These are phyloP conservation scores for Claviceps sp. DNA, from an alignment of 2,329 filamentous ascomycete species.

Conservation along the genomic window DNA sequence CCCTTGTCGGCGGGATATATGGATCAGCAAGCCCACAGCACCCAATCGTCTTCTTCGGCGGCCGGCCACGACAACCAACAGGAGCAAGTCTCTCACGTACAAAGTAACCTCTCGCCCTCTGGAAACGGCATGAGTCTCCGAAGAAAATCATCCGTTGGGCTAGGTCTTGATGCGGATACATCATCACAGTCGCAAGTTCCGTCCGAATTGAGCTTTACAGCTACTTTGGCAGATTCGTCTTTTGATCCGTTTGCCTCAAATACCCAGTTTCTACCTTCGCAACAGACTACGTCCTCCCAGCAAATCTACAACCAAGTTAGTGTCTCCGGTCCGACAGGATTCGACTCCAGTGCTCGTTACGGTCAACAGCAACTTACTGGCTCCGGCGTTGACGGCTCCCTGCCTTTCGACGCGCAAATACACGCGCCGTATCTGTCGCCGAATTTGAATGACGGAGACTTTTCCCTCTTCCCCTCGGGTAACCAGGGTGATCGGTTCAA, in stretches of 20 bases:
- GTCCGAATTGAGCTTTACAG: constrained; percentile 18
- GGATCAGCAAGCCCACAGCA: constrained; percentile 31
- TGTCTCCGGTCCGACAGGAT: constrained; percentile 24
- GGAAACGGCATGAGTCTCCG: constrained; percentile 36
- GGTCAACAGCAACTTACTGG: constrained; percentile 26
- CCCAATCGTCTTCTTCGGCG: constrained; percentile 51
- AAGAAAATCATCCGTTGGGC: constrained; percentile 34
- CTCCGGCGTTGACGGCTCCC: constrained; percentile 21
- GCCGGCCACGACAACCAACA: constrained; percentile 28
- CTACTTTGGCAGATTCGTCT: constrained; percentile 17
- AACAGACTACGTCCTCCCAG: constrained; percentile 23
- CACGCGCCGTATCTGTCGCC: constrained; percentile 30
- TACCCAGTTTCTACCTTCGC: constrained; percentile 36
- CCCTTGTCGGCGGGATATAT: constrained; percentile 18
- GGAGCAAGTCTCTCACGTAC: constrained; percentile 47
- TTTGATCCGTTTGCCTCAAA: constrained; percentile 31
- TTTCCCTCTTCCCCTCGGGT: constrained; percentile 49
- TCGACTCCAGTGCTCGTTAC: constrained; percentile 30
- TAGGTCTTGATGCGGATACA: constrained; percentile 47
- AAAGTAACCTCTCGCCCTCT: constrained; percentile 47
- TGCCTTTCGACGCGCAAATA: constrained; percentile 28
- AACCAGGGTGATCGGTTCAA: constrained; percentile 44
- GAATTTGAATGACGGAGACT: constrained; percentile 43
- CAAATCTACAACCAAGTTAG: constrained; percentile 15
- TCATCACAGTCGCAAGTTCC: constrained; percentile 24